Conservation (phyloP, 371 early-diverging fungal genomes). For the Apophysomyces sp. region DNA sequence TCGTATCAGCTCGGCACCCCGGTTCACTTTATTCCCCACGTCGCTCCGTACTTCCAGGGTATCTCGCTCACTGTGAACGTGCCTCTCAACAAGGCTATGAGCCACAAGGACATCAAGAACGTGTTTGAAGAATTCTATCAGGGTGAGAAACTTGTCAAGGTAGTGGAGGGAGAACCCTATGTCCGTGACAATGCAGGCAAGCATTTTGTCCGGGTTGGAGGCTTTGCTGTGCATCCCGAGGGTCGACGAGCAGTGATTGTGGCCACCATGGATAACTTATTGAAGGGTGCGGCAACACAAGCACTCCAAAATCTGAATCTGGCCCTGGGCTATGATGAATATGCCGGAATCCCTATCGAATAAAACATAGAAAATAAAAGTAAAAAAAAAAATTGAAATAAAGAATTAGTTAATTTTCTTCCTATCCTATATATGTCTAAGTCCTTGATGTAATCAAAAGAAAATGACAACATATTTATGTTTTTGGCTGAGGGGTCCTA, state of each 20-base stretch:
- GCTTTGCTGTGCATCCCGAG: conserved; percentile 80
- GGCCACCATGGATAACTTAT: conserved; percentile 92
- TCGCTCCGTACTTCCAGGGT: conserved; percentile 92
- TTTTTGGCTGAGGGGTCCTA: no score
- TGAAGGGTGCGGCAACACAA: conserved; percentile 98
- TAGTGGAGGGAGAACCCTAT: conserved; percentile 75
- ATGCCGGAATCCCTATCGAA: conserved; percentile 74
- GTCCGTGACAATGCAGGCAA: conserved; percentile 86
- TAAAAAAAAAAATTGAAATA: background rate
- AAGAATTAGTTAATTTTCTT: background rate
- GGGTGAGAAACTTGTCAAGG: conserved; percentile 79
- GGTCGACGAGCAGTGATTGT: conserved; percentile 88
- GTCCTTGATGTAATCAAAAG: no score
- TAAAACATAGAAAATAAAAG: conserved; percentile 11
- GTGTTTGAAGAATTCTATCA: conserved; percentile 73
- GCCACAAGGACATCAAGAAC: conserved; percentile 61
- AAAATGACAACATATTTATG: no score
- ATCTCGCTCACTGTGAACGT: conserved; percentile 87
- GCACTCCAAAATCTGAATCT: conserved; percentile 89
- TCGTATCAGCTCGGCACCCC: conserved; percentile 71
- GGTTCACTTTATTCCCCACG: conserved; percentile 86
- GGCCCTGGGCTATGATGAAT: conserved; percentile 78
- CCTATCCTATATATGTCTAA: background rate
- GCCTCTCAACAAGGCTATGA: conserved; percentile 74
- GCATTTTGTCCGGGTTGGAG: conserved; percentile 89